Conservation (phyloP, 108 stramenopile genomes). For the Epithemia pelagica region DNA sequence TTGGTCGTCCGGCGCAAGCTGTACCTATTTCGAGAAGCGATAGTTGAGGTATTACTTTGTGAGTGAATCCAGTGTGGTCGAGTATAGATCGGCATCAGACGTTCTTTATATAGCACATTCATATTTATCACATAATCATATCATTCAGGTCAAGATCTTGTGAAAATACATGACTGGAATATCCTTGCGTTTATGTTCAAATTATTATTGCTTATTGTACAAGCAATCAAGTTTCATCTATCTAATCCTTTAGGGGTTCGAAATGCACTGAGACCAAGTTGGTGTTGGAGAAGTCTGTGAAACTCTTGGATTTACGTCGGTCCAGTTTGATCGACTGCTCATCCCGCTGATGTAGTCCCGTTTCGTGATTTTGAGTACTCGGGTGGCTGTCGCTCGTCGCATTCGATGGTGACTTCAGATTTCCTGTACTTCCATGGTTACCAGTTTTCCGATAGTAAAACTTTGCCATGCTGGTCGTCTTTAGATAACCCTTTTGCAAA, state of each 20-base stretch:
- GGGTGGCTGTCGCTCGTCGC: background rate
- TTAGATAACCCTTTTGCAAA: conserved; percentile 41
- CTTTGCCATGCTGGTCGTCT: conserved; percentile 83
- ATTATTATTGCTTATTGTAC: too few species aligned
- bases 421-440: background rate
- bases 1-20: background rate
- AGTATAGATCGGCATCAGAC: too few species aligned
- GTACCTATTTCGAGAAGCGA: background rate
- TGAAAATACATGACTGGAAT: too few species aligned
- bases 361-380: background rate
- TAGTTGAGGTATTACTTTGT: too few species aligned
- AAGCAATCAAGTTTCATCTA: too few species aligned
- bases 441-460: conserved; percentile 71
- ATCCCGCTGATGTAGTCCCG: background rate
- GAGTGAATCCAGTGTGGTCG: too few species aligned
- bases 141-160: too few species aligned
- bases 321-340: background rate
- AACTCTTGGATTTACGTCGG: background rate
- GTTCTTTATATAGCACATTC: too few species aligned
- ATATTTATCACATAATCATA: too few species aligned
- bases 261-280: background rate
- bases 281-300: background rate
- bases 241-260: background rate
- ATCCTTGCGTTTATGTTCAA: too few species aligned
- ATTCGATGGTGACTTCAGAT: background rate